phyloP scores from a whole-genome alignment of 805 yeast species.

The Wickerhamiella allomyrinae region DNA sequence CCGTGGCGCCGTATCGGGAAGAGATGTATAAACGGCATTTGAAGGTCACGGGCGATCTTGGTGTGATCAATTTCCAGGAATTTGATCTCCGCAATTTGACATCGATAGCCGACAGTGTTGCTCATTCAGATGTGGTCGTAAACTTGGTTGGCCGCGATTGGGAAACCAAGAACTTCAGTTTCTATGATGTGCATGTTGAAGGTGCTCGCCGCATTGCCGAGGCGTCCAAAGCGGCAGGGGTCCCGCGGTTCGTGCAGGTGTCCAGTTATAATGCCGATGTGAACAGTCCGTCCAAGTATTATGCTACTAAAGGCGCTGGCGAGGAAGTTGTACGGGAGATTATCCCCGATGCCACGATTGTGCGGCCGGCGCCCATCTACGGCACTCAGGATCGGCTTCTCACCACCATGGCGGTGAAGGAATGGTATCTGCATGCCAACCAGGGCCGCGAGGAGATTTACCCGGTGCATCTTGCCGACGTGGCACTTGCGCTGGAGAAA shows the following conservation, averaged over 20 bases:
- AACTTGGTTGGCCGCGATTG: slow-evolving; percentile 67
- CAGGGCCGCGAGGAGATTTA: slow-evolving; percentile 44
- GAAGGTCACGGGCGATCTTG: slow-evolving; percentile 74
- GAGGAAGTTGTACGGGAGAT: slow-evolving; percentile 56
- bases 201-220: slow-evolving; percentile 64
- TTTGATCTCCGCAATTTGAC: slow-evolving; percentile 66
- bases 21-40: slow-evolving; percentile 63
- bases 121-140: slow-evolving; percentile 69
- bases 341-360: slow-evolving; percentile 65
- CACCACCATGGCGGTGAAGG: slow-evolving; percentile 41
- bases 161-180: slow-evolving; percentile 63
- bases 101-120: slow-evolving; percentile 62
- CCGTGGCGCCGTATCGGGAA: slow-evolving; percentile 69
- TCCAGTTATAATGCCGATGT: slow-evolving; percentile 66
- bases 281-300: slow-evolving; percentile 51
- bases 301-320: slow-evolving; percentile 66
- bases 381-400: slow-evolving; percentile 62
- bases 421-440: slow-evolving; percentile 52
- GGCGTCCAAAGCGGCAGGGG: slow-evolving; percentile 54
- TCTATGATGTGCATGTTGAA: slow-evolving; percentile 74
- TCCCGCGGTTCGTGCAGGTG: slow-evolving; percentile 63
- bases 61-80: slow-evolving; percentile 74
- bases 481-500: slow-evolving; percentile 62
- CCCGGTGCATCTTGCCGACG: slow-evolving; percentile 68
- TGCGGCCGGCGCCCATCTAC: slow-evolving; percentile 70